Percentiles rank a stretch among this genome's conserved stretches.
Conservation (phyloP, 192 early-diverging fungal species). For the Coemansia asiatica region DNA sequence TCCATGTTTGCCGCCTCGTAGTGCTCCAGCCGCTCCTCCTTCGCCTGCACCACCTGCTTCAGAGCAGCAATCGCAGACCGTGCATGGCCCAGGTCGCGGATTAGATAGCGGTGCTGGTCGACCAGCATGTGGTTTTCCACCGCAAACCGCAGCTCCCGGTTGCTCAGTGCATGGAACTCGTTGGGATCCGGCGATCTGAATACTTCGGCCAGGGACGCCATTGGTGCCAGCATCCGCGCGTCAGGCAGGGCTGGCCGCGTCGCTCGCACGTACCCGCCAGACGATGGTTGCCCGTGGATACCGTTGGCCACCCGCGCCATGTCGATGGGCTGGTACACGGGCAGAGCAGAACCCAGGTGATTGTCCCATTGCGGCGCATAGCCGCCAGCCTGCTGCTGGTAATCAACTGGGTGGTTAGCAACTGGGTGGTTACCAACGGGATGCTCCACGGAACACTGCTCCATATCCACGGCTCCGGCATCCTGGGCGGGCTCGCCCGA, state of each 20-base stretch:
- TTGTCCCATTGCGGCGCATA: not conserved
- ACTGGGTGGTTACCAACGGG: no score
- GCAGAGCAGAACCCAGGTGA: conserved; percentile 16
- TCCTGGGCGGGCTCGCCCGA: no score
- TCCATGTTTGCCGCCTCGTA: conserved; percentile 34
- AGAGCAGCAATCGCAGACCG: conserved; percentile 45
- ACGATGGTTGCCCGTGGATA: no score
- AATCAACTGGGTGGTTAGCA: no score
- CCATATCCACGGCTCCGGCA: no score
- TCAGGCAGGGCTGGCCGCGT: conserved; percentile 37
- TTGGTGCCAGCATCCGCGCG: conserved; percentile 43
- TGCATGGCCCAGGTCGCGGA: conserved; percentile 48
- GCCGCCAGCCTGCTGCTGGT: no score
- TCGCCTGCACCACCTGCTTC: conserved; percentile 48
- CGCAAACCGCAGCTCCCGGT: conserved; percentile 45
- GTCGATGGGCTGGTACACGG: conserved; percentile 50
- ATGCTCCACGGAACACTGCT: no score
- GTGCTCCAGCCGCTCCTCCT: conserved; percentile 44
- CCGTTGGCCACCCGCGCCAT: no score
- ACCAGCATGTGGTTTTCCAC: conserved; percentile 53
- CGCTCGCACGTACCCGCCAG: conserved; percentile 15
- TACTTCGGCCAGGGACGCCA: conserved; percentile 45
- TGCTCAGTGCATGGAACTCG: conserved; percentile 27
- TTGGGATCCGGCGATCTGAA: conserved; percentile 5
- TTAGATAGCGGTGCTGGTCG: conserved; percentile 51